Evolutionary conservation across 306 rosid species (phyloP), one percentile per base, ranked within the genome.

Genomic region (Glycine tomentella): DNA sequence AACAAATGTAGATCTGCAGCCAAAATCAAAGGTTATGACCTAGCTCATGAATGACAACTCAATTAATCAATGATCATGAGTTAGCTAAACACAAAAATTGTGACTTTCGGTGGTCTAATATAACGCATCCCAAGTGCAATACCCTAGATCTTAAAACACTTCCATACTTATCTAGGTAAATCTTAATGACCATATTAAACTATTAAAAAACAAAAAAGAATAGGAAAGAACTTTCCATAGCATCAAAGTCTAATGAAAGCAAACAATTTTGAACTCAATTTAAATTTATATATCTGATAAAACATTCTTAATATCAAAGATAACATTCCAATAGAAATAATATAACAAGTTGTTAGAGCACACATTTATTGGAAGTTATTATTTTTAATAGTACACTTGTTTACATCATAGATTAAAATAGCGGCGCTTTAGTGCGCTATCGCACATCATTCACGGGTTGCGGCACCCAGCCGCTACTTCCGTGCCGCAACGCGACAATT

Each of bases 131-230:
- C 46, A 53, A 66, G 74, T 72, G 72, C 33, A 76, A 64, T 48
- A 53, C 65, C 69, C 61, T 17, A 52, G n/a, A 76, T 64, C 51
- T 65, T 63, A 68, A 34, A 68, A 72, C 77, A 48, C 79, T 58
- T 57, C 3, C 49, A 71, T 76, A 16, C 46, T 42, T 52, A 46
- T 40, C 31, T 38, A 17, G 4, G 17, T n/a, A 52, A 74, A 74
- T 69, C 79, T 74, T 61, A 38, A 68, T 73, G 75, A 64, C 16
- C 16, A 14, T 51, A 67, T 8, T 77, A 62, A 81, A 73, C 74
- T 40, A 61, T 15, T 42, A 55, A 33, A 78, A 58, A 13, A 25
- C 36, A 40, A 8, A 15, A 55, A 81, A 66, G 33, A 66, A 44
- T 53, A 75, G 34, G 15, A 55, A 34, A 42, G 5, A 67, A 50